These are phyloP conservation scores for Pseudogymnoascus sp. DNA, from an alignment of 2,329 filamentous ascomycete genomes.

Conservation along the genomic window DNA sequence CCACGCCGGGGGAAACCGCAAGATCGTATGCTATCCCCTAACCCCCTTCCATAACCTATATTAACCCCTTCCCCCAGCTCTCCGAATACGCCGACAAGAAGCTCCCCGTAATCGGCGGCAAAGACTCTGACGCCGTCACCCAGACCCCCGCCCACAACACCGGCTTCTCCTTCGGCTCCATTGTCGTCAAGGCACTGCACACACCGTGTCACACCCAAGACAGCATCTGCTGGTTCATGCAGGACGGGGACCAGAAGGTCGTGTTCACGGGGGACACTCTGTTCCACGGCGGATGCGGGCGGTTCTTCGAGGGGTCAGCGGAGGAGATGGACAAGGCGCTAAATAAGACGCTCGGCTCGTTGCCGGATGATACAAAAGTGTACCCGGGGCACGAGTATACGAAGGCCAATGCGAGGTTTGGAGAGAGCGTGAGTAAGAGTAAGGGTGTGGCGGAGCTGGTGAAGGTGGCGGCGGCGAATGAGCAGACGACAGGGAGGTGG, in stretches of 20 bases:
- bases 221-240: constrained; percentile 90
- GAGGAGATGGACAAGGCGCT: constrained; percentile 89
- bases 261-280: constrained; percentile 96
- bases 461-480: constrained; percentile 68
- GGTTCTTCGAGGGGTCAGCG: constrained; percentile 89
- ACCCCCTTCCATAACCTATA: background rate
- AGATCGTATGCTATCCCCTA: constrained; percentile 51
- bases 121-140: constrained; percentile 74
- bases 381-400: constrained; percentile 99
- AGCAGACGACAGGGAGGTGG: constrained; percentile 89
- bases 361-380: constrained; percentile 87
- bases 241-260: constrained; percentile 68
- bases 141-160: constrained; percentile 68
- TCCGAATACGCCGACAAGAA: constrained; percentile 31
- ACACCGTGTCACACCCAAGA: constrained; percentile 98
- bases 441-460: constrained; percentile 71
- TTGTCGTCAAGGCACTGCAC: constrained; percentile 79
- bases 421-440: constrained; percentile 64
- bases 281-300: constrained; percentile 76
- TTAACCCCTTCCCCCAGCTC: constrained; percentile 14
- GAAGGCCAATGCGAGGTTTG: constrained; percentile 91
- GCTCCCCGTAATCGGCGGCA: constrained; percentile 72
- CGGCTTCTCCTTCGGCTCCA: constrained; percentile 74
- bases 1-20: constrained; percentile 84
- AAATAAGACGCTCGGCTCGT: constrained; percentile 71